A percentile compares a stretch with the other conserved stretches of the same genome.
These are phyloP conservation scores for Fusarium caatingaense DNA, from an alignment of 2,329 filamentous ascomycete genomes.

Conservation along the genomic window DNA sequence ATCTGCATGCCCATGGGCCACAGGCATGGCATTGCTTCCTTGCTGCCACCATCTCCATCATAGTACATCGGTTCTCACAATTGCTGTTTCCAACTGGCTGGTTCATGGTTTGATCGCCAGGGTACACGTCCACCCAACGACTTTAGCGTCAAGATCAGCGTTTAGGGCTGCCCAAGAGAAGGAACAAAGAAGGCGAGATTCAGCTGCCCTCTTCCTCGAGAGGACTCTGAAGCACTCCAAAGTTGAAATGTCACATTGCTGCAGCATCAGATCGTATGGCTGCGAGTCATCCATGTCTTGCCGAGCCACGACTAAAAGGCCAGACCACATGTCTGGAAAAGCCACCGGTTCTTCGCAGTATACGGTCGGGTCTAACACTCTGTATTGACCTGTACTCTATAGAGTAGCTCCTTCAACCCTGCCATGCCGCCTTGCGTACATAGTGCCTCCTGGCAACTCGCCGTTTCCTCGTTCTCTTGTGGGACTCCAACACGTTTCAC, in stretches of 20 bases:
- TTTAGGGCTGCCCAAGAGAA: conserved; percentile 22
- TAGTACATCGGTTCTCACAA: conserved; percentile 25
- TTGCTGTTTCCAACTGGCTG: conserved; percentile 35
- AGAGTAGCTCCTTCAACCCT: background rate
- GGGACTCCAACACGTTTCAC: conserved; percentile 31
- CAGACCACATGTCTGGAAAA: conserved; percentile 36
- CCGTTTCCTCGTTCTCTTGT: conserved; percentile 5
- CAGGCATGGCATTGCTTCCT: conserved; percentile 26
- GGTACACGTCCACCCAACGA: conserved; percentile 31
- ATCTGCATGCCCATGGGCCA: conserved; percentile 11
- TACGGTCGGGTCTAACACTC: conserved; percentile 1
- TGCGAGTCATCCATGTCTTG: conserved; percentile 44
- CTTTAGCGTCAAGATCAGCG: conserved; percentile 35
- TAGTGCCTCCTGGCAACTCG: conserved; percentile 8
- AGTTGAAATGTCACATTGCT: conserved; percentile 37
- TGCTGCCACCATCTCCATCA: conserved; percentile 32
- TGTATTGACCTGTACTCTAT: conserved; percentile 20
- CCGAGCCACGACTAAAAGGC: conserved; percentile 16
- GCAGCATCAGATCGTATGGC: conserved; percentile 39
- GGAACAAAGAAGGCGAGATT: conserved; percentile 7
- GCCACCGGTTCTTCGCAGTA: conserved; percentile 20
- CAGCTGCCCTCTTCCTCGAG: conserved; percentile 1
- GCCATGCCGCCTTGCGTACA: conserved; percentile 13
- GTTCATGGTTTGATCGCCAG: conserved; percentile 35
- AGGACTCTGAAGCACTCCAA: conserved; percentile 11